Evolutionary conservation across 2,329 filamentous ascomycete genomes (phyloP), one percentile per base, ranked within the genome.

Genomic region (Pseudogymnoascus sp.): DNA sequence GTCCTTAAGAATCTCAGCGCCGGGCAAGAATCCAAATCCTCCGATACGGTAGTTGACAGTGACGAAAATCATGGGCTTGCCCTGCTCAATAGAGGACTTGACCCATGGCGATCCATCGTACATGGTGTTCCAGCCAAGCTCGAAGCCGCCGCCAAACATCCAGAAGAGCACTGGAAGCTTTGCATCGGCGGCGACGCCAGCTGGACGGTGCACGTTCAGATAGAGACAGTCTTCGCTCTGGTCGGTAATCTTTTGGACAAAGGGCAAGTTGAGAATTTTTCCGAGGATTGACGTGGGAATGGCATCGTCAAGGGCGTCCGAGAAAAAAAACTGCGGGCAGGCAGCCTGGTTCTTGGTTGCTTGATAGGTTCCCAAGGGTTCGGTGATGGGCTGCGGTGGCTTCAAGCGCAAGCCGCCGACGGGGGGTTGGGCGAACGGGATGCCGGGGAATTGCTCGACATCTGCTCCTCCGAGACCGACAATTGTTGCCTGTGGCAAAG

Each of bases 41-140:
- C 82, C 87, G 0, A 89, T 77, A 1, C 89, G 86, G 74, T 95
- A 92, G 74, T 92, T 92, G 69, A 92, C 84, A 0, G 86, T 82
- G 0, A 93, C 89, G 60, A 86, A 89, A 54, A 95, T 75, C 64
- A 93, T 85, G 0, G 87, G 86, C 73, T 89, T 83, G 33, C 78
- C 78, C 60, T 72, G 72, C 2, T 69, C 63, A 37, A 83, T 70
- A 2, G 77, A 81, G 14, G 76, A 75, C 1, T 69, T 60, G 0
- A 86, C 66, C 9, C 84, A 73, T 41, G 73, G 73, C 3, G 75
- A 71, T 3, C 73, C 81, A 63, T 86, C 81, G 65, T 85, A 86
- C 71, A 77, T 80, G 61, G 70, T 72, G 61, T 72, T 79, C 62
- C 72, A 79, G 22, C 79, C 81, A 5, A 83, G 72, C 70, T 84